These are phyloP conservation scores for Podila epicladia DNA, from an alignment of 192 early-diverging fungal genomes.

Conservation along the genomic window DNA sequence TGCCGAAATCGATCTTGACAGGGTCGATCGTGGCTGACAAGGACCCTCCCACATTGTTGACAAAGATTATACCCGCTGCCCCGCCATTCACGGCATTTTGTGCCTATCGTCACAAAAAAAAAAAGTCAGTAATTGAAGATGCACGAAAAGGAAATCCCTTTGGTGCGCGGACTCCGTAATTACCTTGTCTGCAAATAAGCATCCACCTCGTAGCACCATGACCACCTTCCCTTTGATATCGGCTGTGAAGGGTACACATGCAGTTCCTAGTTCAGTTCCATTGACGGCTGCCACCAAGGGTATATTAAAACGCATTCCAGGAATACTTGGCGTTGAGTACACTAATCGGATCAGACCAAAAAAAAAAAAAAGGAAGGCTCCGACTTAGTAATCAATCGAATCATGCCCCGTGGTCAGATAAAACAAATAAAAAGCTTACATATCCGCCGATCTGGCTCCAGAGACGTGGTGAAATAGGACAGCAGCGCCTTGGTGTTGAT, in stretches of 20 bases:
- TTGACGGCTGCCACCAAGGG: constrained; percentile 48
- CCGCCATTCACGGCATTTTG: constrained; percentile 62
- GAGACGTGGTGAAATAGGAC: constrained; percentile 29
- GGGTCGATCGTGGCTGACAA: background rate
- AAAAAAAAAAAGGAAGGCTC: background rate
- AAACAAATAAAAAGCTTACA: constrained; percentile 12
- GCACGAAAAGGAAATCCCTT: background rate
- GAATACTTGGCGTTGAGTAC: constrained; percentile 4
- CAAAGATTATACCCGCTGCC: constrained; percentile 73
- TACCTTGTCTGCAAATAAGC: constrained; percentile 60
- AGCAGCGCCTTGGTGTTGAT: constrained; percentile 49
- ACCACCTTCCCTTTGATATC: constrained; percentile 61
- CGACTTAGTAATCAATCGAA: background rate
- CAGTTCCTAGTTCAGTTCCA: constrained; percentile 53
- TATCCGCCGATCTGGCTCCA: constrained; percentile 7
- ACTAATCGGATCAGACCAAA: background rate
- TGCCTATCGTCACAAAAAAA: constrained; percentile 52
- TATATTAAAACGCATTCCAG: constrained; percentile 23
- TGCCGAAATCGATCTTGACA: constrained; percentile 59
- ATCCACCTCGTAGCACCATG: constrained; percentile 72
- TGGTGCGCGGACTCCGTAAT: background rate
- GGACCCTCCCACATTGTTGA: constrained; percentile 49
- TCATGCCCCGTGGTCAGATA: background rate
- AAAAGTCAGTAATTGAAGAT: background rate
- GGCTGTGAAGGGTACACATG: constrained; percentile 52